phyloP scores from a whole-genome alignment of 129 eudicot genomes.

The Sambucus nigra region DNA sequence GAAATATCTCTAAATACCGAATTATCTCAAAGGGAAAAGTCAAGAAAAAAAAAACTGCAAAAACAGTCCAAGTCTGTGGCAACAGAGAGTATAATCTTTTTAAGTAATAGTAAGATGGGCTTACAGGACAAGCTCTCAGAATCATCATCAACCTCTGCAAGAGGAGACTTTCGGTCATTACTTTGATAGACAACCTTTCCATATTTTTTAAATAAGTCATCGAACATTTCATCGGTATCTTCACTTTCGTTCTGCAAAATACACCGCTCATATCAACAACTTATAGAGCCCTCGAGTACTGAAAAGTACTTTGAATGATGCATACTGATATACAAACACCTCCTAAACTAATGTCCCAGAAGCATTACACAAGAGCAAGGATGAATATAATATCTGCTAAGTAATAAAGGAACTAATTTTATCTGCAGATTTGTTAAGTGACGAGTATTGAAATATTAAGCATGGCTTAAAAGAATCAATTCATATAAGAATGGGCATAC shows the following conservation, averaged over 20 bases:
- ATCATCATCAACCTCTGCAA: slow-evolving; percentile 80
- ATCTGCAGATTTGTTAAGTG: too few relatives aligned
- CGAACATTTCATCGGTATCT: slow-evolving; percentile 90
- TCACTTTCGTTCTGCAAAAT: slow-evolving; percentile 67
- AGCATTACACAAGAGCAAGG: background rate
- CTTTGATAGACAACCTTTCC: slow-evolving; percentile 79
- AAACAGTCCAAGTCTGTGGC: background rate
- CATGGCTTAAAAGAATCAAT: too few relatives aligned
- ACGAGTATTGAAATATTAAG: too few relatives aligned
- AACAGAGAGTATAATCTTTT: background rate
- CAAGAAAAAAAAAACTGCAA: too few relatives aligned
- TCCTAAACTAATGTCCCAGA: too few relatives aligned
- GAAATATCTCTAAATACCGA: too few relatives aligned
- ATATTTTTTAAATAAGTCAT: slow-evolving; percentile 63
- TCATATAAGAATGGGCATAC: too few relatives aligned
- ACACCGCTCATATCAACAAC: slow-evolving; percentile 7
- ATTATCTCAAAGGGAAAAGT: too few relatives aligned
- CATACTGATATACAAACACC: background rate
- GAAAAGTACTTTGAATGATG: background rate
- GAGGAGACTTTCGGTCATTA: slow-evolving; percentile 64
- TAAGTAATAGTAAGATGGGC: slow-evolving; percentile 15
- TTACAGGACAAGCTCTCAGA: slow-evolving; percentile 91
- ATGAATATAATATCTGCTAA: too few relatives aligned
- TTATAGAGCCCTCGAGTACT: slow-evolving; percentile 1
- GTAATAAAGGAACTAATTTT: too few relatives aligned